Percentiles rank a stretch among this genome's conserved stretches.
phyloP scores from a whole-genome alignment of 1,284 basidiomycete species.

The Rhodotorula sp. region DNA sequence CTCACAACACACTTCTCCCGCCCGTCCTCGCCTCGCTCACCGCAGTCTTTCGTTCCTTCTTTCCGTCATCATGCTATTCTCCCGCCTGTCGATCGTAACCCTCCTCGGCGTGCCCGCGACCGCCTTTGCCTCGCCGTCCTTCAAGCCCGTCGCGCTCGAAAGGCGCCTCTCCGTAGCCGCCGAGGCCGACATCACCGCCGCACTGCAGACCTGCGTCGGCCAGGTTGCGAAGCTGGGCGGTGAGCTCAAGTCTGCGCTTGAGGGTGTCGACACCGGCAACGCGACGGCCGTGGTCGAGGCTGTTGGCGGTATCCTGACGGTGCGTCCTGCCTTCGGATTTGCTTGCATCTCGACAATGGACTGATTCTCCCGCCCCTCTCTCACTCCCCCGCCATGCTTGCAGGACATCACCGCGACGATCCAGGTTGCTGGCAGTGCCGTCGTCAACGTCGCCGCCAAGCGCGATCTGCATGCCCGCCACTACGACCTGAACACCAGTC shows the following conservation, averaged over 20 bases:
- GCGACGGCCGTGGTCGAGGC: not conserved
- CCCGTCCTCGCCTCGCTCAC: not conserved
- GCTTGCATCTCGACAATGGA: not conserved
- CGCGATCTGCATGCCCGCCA: not conserved
- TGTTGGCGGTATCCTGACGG: conserved; percentile 3
- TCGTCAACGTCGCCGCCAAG: conserved; percentile 7
- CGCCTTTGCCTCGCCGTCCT: not conserved
- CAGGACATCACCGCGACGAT: conserved; percentile 7
- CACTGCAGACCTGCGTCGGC: conserved; percentile 10
- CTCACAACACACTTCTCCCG: not conserved
- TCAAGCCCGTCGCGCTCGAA: not conserved
- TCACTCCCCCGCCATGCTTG: no score
- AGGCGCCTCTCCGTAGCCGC: not conserved
- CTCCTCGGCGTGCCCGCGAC: conserved; percentile 16
- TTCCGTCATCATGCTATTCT: conserved; percentile 5
- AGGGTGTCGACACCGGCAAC: conserved; percentile 1
- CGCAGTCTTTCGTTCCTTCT: not conserved
- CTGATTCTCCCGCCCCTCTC: no score
- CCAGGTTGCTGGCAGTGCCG: not conserved
- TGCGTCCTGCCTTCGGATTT: not conserved
- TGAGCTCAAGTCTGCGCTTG: conserved; percentile 10
- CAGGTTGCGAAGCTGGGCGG: not conserved
- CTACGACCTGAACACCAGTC: conserved; percentile 8
- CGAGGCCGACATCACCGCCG: not conserved
- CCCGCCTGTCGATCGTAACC: conserved; percentile 8